Percentiles rank a stretch among this genome's conserved stretches.
phyloP scores from a whole-genome alignment of 2,329 filamentous ascomycete species.

The Arthroderma uncinatum region DNA sequence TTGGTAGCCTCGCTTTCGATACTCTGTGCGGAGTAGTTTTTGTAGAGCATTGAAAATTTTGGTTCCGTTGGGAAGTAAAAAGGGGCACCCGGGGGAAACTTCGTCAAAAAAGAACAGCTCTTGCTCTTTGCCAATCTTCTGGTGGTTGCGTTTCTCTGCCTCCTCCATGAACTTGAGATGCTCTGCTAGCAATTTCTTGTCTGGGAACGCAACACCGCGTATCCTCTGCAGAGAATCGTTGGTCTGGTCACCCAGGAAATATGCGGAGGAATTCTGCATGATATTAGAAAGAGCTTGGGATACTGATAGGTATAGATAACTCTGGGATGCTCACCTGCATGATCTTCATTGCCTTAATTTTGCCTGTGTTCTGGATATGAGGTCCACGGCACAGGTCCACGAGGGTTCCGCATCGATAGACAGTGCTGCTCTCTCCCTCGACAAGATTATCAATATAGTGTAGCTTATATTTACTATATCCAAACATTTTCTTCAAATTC shows the following conservation, averaged over 20 bases:
- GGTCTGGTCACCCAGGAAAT: constrained; percentile 85
- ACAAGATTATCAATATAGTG: constrained; percentile 95
- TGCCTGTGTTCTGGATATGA: constrained; percentile 84
- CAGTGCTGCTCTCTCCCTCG: constrained; percentile 81
- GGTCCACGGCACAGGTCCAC: constrained; percentile 94
- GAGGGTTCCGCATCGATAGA: constrained; percentile 85
- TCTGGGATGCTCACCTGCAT: constrained; percentile 51
- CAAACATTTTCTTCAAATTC: constrained; percentile 89
- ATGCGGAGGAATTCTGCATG: constrained; percentile 60
- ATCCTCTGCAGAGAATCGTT: constrained; percentile 96
- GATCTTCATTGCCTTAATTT: constrained; percentile 89
- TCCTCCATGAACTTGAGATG: constrained; percentile 94
- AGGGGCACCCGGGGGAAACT: constrained; percentile 80
- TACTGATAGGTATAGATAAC: neutral
- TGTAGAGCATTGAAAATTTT: constrained; percentile 87
- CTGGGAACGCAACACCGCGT: constrained; percentile 91
- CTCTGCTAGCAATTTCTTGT: constrained; percentile 88
- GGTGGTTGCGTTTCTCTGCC: constrained; percentile 93
- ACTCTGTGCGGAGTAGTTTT: constrained; percentile 70
- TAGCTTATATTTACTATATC: constrained; percentile 96
- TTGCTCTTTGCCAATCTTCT: constrained; percentile 87
- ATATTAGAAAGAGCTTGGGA: constrained; percentile 4
- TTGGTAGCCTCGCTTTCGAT: constrained; percentile 85
- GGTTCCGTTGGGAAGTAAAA: constrained; percentile 85
- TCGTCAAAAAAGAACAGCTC: constrained; percentile 97